Percentiles rank a stretch among this genome's conserved stretches.
Conservation (phyloP, 805 yeast species). For the Pichia manshurica region DNA sequence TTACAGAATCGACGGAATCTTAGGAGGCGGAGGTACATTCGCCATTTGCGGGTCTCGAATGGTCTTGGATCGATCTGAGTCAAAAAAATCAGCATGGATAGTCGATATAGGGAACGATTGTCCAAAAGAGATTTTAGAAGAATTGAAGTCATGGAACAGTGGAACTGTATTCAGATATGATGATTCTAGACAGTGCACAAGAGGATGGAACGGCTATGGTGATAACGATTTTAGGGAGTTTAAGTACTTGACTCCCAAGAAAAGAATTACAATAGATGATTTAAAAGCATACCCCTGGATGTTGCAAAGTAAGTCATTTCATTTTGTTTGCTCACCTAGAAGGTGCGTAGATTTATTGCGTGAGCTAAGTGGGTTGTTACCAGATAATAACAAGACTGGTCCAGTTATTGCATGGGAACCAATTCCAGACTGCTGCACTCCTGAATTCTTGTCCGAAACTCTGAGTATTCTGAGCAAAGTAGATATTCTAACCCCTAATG, state of each 20-base stretch:
- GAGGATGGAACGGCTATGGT: constrained; percentile 76
- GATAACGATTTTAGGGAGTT: constrained; percentile 57
- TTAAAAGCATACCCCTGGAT: constrained; percentile 36
- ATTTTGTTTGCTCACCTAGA: constrained; percentile 68
- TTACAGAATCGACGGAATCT: constrained; percentile 40
- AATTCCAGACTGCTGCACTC: constrained; percentile 65
- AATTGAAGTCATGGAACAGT: constrained; percentile 55
- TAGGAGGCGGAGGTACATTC: constrained; percentile 91
- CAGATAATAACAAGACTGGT: not conserved
- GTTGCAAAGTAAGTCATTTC: constrained; percentile 44
- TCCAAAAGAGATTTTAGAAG: constrained; percentile 41
- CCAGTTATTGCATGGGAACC: constrained; percentile 79
- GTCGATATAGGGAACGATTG: constrained; percentile 80
- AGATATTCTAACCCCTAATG: constrained; percentile 74
- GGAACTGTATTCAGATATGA: constrained; percentile 54
- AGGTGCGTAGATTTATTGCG: constrained; percentile 48
- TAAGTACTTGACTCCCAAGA: constrained; percentile 56
- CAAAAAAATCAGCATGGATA: constrained; percentile 52
- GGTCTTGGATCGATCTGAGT: constrained; percentile 34
- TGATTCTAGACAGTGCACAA: constrained; percentile 53
- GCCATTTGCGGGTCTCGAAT: constrained; percentile 72
- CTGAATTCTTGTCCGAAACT: constrained; percentile 40
- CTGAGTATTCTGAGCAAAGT: constrained; percentile 37
- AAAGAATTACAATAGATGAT: constrained; percentile 53
- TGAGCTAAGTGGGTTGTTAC: constrained; percentile 21